These are phyloP conservation scores for Rhododendron griersonianum DNA, from an alignment of 148 eudicot genomes.

Conservation along the genomic window DNA sequence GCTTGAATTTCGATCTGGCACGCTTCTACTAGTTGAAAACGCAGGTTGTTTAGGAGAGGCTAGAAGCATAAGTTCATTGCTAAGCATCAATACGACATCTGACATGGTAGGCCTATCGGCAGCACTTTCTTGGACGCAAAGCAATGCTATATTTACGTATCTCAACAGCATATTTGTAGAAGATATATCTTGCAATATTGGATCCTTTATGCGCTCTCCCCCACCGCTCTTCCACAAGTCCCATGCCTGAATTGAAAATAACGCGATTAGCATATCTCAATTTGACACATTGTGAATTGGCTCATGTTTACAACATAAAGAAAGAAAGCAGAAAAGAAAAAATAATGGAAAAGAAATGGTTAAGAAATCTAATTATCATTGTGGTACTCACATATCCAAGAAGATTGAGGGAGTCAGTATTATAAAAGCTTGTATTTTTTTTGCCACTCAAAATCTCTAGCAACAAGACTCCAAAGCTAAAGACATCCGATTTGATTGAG, in stretches of 20 bases:
- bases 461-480: not conserved
- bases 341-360: not conserved
- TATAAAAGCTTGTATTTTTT: not conserved
- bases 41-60: not conserved
- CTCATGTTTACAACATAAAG: not conserved
- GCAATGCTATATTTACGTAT: not conserved
- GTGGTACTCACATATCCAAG: not conserved
- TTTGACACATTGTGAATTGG: not conserved
- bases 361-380: not conserved
- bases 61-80: not conserved
- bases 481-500: not conserved
- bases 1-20: not conserved
- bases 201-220: not conserved
- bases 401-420: not conserved
- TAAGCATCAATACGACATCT: not conserved
- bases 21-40: not conserved
- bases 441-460: not conserved
- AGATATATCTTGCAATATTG: not conserved
- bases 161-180: not conserved
- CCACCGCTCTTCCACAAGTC: not conserved
- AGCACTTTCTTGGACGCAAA: constrained; percentile 7
- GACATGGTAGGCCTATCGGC: constrained; percentile 5
- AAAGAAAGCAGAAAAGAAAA: not conserved
- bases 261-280: not conserved
- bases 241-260: not conserved